A percentile compares a stretch with the other conserved stretches of the same genome.
Conservation (phyloP, 345 rosid species). For the Rhizophora apiculata region DNA sequence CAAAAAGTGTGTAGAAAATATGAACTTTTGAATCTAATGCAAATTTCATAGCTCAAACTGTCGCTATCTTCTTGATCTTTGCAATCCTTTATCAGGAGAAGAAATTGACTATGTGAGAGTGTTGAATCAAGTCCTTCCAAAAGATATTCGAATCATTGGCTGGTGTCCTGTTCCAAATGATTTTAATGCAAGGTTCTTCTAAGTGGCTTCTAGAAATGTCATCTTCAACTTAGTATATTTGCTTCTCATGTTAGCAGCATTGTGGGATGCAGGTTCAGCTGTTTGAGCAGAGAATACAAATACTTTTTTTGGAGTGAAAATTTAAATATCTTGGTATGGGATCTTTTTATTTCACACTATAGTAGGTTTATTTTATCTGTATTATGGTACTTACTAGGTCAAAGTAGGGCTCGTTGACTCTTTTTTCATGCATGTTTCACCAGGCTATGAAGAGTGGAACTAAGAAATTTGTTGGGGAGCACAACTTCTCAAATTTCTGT, state of each 20-base stretch:
- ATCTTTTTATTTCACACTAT: not conserved
- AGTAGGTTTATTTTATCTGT: not conserved
- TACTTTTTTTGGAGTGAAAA: constrained; percentile 76
- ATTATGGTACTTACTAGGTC: constrained; percentile 6
- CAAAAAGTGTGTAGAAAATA: not conserved
- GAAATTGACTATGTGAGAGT: constrained; percentile 90
- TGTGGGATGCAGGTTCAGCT: constrained; percentile 67
- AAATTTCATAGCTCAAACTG: constrained; percentile 5
- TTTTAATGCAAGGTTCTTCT: constrained; percentile 84
- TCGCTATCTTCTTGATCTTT: not conserved
- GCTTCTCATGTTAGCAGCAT: constrained; percentile 2
- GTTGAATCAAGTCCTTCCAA: constrained; percentile 84
- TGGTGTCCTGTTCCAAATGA: constrained; percentile 85
- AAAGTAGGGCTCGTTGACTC: constrained; percentile 7
- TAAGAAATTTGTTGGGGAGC: constrained; percentile 78
- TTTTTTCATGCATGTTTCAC: constrained; percentile 17
- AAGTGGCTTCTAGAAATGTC: not conserved
- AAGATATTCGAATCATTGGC: constrained; percentile 79
- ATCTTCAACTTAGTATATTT: not conserved
- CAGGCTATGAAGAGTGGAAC: constrained; percentile 86
- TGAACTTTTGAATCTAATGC: not conserved
- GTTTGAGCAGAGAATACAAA: constrained; percentile 74
- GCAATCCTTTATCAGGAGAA: constrained; percentile 35
- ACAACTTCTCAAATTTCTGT: constrained; percentile 90
- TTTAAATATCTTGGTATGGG: constrained; percentile 53